Evolutionary conservation across 75 land plant genomes (phyloP).

Genomic region (Larix kaempferi): DNA sequence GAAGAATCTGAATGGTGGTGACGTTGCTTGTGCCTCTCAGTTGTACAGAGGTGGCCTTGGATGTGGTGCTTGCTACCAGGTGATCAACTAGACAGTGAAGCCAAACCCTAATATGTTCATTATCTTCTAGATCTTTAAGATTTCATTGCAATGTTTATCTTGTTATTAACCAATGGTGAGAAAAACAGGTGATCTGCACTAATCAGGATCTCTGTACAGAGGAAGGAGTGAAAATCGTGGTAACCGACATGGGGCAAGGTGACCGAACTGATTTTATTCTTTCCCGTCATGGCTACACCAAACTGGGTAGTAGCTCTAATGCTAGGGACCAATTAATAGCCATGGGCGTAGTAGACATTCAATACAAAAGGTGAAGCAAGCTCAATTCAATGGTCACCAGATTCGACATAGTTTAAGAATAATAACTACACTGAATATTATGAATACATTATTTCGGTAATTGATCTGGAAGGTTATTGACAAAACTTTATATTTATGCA

Average conservation of each 20-base stretch:
- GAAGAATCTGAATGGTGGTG: constrained; percentile 32
- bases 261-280: constrained; percentile 52
- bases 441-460: not conserved
- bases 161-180: not conserved
- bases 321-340: constrained; percentile 30
- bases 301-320: constrained; percentile 24
- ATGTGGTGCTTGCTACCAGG: constrained; percentile 67
- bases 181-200: constrained; percentile 17
- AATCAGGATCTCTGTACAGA: constrained; percentile 26
- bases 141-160: not conserved
- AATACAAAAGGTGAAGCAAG: constrained; percentile 22
- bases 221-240: constrained; percentile 37
- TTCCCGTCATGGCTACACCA: constrained; percentile 23
- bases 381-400: not conserved
- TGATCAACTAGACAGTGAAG: not conserved
- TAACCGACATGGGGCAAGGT: constrained; percentile 48
- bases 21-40: constrained; percentile 40
- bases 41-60: constrained; percentile 51
- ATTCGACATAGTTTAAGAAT: not conserved
- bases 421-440: not conserved
- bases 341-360: constrained; percentile 46
- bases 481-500: constrained; percentile 1
- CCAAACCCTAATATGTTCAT: not conserved
- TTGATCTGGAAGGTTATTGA: not conserved
- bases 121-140: not conserved